phyloP scores from a whole-genome alignment of 176 grass and related monocot genomes.

The Hsuehochloa calcarea region DNA sequence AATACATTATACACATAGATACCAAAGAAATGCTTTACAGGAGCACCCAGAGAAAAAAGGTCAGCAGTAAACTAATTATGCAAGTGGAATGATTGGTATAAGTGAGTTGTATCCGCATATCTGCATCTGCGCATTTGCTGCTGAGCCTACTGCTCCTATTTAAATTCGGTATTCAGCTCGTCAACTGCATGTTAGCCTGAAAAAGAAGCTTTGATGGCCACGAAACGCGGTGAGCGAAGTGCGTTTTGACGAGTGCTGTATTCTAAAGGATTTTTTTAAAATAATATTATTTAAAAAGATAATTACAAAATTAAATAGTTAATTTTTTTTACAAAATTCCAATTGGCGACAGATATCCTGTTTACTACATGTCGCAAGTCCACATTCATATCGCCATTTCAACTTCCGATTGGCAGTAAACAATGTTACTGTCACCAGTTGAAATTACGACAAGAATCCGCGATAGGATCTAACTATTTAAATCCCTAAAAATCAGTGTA shows the following conservation, averaged over 20 bases:
- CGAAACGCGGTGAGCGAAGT: slow-evolving; percentile 31
- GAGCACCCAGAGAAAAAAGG: not conserved
- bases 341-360: too few relatives aligned
- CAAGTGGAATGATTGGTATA: slow-evolving; percentile 21
- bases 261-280: too few relatives aligned
- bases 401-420: too few relatives aligned
- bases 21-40: not conserved
- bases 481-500: too few relatives aligned
- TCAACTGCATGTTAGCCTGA: slow-evolving; percentile 27
- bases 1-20: not conserved
- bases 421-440: too few relatives aligned
- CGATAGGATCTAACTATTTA: too few relatives aligned
- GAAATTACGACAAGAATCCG: too few relatives aligned
- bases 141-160: not conserved
- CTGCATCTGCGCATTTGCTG: slow-evolving; percentile 33
- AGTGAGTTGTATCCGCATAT: slow-evolving; percentile 30
- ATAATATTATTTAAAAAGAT: too few relatives aligned
- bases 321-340: too few relatives aligned
- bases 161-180: not conserved
- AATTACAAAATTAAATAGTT: too few relatives aligned
- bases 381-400: too few relatives aligned
- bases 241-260: slow-evolving; percentile 22
- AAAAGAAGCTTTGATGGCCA: slow-evolving; percentile 20
- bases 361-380: too few relatives aligned
- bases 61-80: slow-evolving; percentile 10